Conservation (phyloP, 2,329 filamentous ascomycete species). For the Thielaviopsis ethacetica region DNA sequence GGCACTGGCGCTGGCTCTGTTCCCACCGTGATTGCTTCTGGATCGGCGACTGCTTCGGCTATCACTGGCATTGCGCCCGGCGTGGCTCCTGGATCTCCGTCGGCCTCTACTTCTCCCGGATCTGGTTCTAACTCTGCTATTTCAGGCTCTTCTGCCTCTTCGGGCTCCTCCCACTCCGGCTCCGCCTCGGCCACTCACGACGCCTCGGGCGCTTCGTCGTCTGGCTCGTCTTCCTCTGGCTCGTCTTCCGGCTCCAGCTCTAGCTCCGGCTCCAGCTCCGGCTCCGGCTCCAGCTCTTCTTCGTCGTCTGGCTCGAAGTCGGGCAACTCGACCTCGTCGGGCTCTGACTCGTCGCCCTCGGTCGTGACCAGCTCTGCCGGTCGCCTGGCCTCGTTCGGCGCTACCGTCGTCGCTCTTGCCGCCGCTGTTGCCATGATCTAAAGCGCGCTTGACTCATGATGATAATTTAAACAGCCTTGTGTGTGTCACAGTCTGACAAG, state of each 20-base stretch:
- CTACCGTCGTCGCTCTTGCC: constrained; percentile 8
- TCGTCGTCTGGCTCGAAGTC: background rate
- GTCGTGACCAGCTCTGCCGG: constrained; percentile 6
- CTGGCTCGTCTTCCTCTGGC: constrained; percentile 1
- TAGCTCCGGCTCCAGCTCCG: background rate
- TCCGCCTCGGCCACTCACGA: constrained; percentile 1
- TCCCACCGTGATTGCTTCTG: background rate
- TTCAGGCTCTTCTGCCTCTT: background rate
- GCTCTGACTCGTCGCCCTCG: background rate
- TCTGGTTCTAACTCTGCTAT: constrained; percentile 2
- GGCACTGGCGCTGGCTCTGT: background rate
- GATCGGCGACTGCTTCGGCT: background rate
- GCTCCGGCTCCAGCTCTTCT: background rate
- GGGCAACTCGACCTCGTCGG: background rate
- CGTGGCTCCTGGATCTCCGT: constrained; percentile 6
- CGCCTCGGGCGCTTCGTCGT: background rate
- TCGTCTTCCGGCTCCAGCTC: background rate
- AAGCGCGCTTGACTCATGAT: background rate
- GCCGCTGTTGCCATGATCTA: constrained; percentile 11
- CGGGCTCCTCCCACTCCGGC: background rate
- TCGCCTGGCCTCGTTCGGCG: constrained; percentile 8
- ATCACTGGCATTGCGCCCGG: background rate
- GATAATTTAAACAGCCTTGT: background rate
- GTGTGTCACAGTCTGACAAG: background rate
- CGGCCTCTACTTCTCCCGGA: background rate